Evolutionary conservation across 2,329 filamentous ascomycete species (phyloP).

Genomic region (Fusarium algeriense): DNA sequence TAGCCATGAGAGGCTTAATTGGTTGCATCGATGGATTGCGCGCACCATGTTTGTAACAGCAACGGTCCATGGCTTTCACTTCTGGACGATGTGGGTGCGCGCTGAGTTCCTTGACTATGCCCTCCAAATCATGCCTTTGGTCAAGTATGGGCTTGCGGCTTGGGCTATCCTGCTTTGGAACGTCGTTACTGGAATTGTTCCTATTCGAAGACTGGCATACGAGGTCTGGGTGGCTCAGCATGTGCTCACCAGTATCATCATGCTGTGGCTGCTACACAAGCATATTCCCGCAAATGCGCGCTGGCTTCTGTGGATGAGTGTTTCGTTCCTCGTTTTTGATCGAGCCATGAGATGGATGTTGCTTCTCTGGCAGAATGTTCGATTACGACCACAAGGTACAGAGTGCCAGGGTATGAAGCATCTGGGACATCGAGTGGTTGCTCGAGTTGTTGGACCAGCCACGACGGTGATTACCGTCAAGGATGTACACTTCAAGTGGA

Average conservation of each 20-base stretch:
- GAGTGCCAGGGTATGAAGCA: constrained; percentile 61
- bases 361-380: constrained; percentile 66
- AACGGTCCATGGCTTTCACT: constrained; percentile 77
- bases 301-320: constrained; percentile 75
- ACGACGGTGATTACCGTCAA: constrained; percentile 71
- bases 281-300: constrained; percentile 71
- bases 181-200: constrained; percentile 70
- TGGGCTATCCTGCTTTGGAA: constrained; percentile 77
- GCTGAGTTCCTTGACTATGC: constrained; percentile 70
- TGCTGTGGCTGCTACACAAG: constrained; percentile 72
- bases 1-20: constrained; percentile 77
- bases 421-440: constrained; percentile 65
- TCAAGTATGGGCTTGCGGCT: constrained; percentile 75
- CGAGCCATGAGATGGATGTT: constrained; percentile 64
- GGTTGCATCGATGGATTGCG: constrained; percentile 79
- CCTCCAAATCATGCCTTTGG: constrained; percentile 71
- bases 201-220: constrained; percentile 74
- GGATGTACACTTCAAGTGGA: constrained; percentile 70
- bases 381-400: constrained; percentile 55
- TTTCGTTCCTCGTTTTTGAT: constrained; percentile 73
- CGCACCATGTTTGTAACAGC: constrained; percentile 76
- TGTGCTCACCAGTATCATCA: constrained; percentile 69
- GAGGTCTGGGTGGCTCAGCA: constrained; percentile 79
- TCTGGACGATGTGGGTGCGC: constrained; percentile 72
- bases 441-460: constrained; percentile 62